These are phyloP conservation scores for Xylaria grammica DNA, from an alignment of 495 filamentous ascomycete genomes.

Conservation along the genomic window DNA sequence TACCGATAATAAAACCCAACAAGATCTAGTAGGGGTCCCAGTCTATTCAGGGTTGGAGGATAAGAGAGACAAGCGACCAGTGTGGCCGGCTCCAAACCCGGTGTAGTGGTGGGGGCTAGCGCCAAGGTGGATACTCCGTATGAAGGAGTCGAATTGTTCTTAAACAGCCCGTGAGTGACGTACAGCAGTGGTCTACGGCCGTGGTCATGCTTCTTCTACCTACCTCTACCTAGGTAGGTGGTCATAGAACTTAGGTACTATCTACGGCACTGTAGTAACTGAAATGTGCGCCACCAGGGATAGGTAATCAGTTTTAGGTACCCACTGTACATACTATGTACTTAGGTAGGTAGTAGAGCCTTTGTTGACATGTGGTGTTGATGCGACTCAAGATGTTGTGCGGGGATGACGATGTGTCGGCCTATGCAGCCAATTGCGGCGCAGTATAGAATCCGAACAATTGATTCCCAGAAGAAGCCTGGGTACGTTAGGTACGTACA, in stretches of 20 bases:
- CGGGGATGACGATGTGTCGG: background rate
- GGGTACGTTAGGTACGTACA: too few species aligned
- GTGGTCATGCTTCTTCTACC: too few species aligned
- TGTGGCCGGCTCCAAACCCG: background rate
- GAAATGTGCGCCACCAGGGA: background rate
- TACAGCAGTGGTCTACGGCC: background rate
- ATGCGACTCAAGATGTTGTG: conserved; percentile 5
- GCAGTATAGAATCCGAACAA: background rate
- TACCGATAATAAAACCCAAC: background rate
- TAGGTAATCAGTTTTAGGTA: too few species aligned
- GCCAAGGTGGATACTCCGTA: background rate
- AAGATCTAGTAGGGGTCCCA: conserved; percentile 1
- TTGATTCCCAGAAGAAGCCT: too few species aligned
- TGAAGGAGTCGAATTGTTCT: background rate
- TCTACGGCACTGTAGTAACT: too few species aligned
- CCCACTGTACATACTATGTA: too few species aligned
- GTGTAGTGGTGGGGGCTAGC: background rate
- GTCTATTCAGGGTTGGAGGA: background rate
- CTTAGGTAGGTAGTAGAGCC: too few species aligned
- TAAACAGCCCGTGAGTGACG: background rate
- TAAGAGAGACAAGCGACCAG: background rate
- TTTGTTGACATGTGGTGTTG: conserved; percentile 12
- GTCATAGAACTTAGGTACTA: too few species aligned
- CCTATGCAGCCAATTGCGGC: background rate
- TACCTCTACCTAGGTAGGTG: too few species aligned